These are phyloP conservation scores for Leccinum disarticulatum DNA, from an alignment of 768 basidiomycete genomes.

Conservation along the genomic window DNA sequence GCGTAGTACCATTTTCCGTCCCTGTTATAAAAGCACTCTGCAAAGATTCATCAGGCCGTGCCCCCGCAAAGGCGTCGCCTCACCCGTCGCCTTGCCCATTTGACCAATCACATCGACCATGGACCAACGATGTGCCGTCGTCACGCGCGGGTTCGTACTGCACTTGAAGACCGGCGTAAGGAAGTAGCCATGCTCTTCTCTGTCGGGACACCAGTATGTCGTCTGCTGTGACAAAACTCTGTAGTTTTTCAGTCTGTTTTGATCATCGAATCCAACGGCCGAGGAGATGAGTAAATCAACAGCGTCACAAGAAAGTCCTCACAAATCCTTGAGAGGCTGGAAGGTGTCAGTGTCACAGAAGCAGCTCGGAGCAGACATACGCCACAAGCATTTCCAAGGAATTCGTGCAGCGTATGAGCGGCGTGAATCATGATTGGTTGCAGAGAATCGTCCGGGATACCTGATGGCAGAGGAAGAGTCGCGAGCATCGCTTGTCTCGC, in stretches of 20 bases:
- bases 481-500: slow-evolving; percentile 58
- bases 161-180: slow-evolving; percentile 75
- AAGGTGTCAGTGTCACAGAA: slow-evolving; percentile 8
- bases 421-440: slow-evolving; percentile 68
- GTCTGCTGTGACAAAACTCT: slow-evolving; percentile 65
- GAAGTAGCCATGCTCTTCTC: slow-evolving; percentile 81
- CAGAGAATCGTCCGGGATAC: slow-evolving; percentile 63
- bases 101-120: slow-evolving; percentile 59
- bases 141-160: slow-evolving; percentile 72
- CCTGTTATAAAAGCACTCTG: slow-evolving; percentile 82
- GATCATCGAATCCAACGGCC: not conserved
- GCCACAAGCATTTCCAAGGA: slow-evolving; percentile 55
- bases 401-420: slow-evolving; percentile 66
- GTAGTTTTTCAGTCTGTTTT: slow-evolving; percentile 61
- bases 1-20: slow-evolving; percentile 85
- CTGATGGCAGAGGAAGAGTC: slow-evolving; percentile 59
- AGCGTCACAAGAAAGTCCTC: slow-evolving; percentile 25
- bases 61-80: not conserved
- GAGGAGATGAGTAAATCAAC: not conserved
- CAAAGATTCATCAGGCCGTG: not conserved
- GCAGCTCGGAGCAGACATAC: slow-evolving; percentile 39
- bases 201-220: slow-evolving; percentile 77
- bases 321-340: slow-evolving; percentile 61
- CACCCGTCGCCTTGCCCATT: slow-evolving; percentile 65
- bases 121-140: slow-evolving; percentile 75